Base-by-base conservation (phyloP, 2,329 filamentous ascomycete genomes). In the Parastagonospora avenae region DNA sequence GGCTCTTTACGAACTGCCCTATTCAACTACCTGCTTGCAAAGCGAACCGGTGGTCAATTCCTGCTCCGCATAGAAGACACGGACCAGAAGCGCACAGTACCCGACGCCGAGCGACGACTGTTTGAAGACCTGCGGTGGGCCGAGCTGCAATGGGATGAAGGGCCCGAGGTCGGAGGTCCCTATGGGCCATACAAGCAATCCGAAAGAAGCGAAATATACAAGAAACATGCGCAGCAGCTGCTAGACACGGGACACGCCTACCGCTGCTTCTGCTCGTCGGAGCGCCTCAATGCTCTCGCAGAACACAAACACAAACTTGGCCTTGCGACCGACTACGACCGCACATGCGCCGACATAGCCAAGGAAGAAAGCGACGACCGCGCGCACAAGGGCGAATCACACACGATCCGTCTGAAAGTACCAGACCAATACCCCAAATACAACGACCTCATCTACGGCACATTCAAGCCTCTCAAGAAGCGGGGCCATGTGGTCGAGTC, bases 1-100 rank as follows among this genome's bases (percentile, higher is more conserved):
- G 94, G 94, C 4, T 96, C 92, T 0, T 75, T 99, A 31, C 83
- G 94, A 51, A 99, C 94, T 0, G 95, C 95, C 0, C 76, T 99
- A n/a, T 97, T 92, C 78, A 97, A 96, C 67, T 97, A 93, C 62
- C 79, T 99, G 4, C 81, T 96, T n/a, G 92, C 94, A 0, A 90
- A 87, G 66, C 85, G 88, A 2, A 96, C 94, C 0, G 87, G 89
- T 4, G 94, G 94, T 6, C 89, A 96, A 71, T 99, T 99, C 66
- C 76, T 99, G 9, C 77, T 99, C 42, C 86, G 94, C 8, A 86
- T 99, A 57, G 94, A 99, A 77, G 94, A 99, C 72, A 99, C 94
- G 4, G 94, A 97, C 75, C 90, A 91, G 81, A 91, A 88, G 77
- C 86, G 94, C 53, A 87, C 93, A 8, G 85, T 97, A 4, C 76